Evolutionary conservation across 225 moss, liverwort and hornwort species (phyloP).

Genomic region (Marchantia paleacea): DNA sequence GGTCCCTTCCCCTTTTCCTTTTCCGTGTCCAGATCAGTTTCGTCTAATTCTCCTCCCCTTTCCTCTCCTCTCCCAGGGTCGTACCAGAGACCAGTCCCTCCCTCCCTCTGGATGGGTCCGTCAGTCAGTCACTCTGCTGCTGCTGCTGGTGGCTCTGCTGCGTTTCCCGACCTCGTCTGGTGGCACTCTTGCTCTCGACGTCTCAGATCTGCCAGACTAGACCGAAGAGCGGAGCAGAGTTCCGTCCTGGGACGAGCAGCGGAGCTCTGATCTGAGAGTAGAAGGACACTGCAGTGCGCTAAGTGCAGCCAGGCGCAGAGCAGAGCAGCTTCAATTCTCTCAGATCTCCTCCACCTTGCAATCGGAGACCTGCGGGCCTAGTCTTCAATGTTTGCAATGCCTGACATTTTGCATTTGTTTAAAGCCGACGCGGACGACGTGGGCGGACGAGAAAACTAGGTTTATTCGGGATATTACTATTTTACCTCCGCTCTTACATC

Average conservation of each 20-base stretch:
- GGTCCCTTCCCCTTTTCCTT: background rate
- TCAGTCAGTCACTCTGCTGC: slow-evolving; percentile 16
- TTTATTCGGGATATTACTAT: background rate
- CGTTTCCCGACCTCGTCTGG: background rate
- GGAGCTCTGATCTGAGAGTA: slow-evolving; percentile 16
- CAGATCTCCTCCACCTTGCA: slow-evolving; percentile 5
- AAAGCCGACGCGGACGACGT: slow-evolving; percentile 13
- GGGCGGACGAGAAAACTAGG: background rate
- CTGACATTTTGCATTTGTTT: background rate
- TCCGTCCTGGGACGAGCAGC: slow-evolving; percentile 1
- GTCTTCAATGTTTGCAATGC: background rate
- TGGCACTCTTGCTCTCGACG: background rate
- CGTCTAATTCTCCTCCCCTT: background rate
- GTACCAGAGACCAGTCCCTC: background rate
- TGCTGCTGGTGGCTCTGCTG: background rate
- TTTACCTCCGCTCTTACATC: background rate
- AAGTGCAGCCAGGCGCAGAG: background rate
- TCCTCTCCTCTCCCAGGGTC: background rate
- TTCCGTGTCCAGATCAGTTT: background rate
- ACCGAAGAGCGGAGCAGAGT: background rate
- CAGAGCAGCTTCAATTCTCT: slow-evolving; percentile 10
- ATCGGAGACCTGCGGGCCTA: background rate
- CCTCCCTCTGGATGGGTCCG: background rate
- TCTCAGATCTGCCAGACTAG: background rate
- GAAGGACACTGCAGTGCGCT: slow-evolving; percentile 10